These are phyloP conservation scores for Claviceps sp. DNA, from an alignment of 2,329 filamentous ascomycete genomes.

Conservation along the genomic window DNA sequence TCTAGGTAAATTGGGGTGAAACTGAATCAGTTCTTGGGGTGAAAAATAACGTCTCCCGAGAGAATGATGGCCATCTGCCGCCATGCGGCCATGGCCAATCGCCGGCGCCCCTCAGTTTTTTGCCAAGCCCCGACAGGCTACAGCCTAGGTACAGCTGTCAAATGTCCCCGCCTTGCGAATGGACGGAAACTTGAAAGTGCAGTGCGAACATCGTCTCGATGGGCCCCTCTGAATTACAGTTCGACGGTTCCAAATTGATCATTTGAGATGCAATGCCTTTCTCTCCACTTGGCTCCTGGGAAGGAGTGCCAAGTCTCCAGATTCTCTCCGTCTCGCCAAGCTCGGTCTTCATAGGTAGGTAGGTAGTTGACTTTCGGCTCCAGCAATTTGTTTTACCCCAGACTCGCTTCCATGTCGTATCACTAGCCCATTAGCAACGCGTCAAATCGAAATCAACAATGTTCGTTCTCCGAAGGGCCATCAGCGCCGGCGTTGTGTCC, in stretches of 20 bases:
- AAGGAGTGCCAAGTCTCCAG: not conserved
- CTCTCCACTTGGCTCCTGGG: not conserved
- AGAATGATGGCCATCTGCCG: too few species aligned
- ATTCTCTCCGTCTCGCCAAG: not conserved
- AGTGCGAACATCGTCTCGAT: not conserved
- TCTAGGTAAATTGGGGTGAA: too few species aligned
- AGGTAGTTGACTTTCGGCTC: not conserved
- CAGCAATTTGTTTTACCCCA: not conserved
- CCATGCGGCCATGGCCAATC: not conserved
- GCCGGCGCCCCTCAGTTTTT: not conserved
- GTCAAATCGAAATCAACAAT: not conserved
- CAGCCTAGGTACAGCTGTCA: too few species aligned
- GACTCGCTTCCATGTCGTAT: not conserved
- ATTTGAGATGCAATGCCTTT: not conserved
- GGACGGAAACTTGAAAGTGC: not conserved
- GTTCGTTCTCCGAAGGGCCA: not conserved
- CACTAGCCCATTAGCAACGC: not conserved
- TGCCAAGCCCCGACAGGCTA: not conserved
- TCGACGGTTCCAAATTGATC: not conserved
- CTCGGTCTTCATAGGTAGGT: not conserved
- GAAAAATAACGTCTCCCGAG: too few species aligned
- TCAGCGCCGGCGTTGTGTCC: not conserved
- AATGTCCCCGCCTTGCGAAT: not conserved
- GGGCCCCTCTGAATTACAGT: not conserved
- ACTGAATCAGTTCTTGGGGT: too few species aligned